Evolutionary conservation across 2,329 filamentous ascomycete species (phyloP).

Genomic region (Colletotrichum karsti): DNA sequence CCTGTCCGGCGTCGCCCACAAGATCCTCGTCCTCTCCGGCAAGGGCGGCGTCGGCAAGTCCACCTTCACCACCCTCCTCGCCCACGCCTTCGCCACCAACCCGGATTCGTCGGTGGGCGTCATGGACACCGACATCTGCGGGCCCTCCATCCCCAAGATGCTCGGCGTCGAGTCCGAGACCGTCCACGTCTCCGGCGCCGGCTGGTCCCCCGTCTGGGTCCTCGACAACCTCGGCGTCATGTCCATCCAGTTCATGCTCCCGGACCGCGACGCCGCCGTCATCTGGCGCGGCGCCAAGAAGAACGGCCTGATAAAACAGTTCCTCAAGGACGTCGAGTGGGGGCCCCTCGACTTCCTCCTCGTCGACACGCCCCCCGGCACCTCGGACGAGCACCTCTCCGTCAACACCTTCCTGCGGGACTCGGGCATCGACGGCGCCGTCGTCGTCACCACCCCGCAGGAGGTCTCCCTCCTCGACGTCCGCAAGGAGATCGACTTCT

Average conservation of each 20-base stretch:
- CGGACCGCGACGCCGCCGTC: slow-evolving; percentile 90
- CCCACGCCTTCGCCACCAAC: slow-evolving; percentile 88
- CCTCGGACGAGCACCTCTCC: slow-evolving; percentile 92
- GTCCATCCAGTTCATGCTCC: slow-evolving; percentile 98
- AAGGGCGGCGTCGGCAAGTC: slow-evolving; percentile 98
- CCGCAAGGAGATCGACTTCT: slow-evolving; percentile 97
- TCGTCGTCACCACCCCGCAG: slow-evolving; percentile 94
- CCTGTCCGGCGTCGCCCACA: slow-evolving; percentile 84
- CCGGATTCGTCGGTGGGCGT: slow-evolving; percentile 84
- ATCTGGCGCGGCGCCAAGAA: slow-evolving; percentile 99
- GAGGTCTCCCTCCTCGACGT: slow-evolving; percentile 94
- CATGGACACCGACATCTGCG: slow-evolving; percentile 98
- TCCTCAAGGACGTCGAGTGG: slow-evolving; percentile 98
- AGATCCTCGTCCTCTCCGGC: slow-evolving; percentile 90
- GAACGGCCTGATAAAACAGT: slow-evolving; percentile 97
- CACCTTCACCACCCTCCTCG: slow-evolving; percentile 88
- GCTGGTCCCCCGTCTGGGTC: slow-evolving; percentile 97
- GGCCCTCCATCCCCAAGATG: slow-evolving; percentile 97
- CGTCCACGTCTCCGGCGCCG: slow-evolving; percentile 87
- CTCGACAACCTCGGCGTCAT: slow-evolving; percentile 94
- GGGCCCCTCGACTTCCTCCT: slow-evolving; percentile 92
- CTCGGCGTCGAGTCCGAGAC: slow-evolving; percentile 95
- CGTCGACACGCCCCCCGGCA: slow-evolving; percentile 95
- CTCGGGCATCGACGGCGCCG: slow-evolving; percentile 90
- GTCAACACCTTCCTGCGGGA: slow-evolving; percentile 93